Base-by-base conservation (phyloP, 2,329 filamentous ascomycete genomes). In the Fusarium oxysporum region DNA sequence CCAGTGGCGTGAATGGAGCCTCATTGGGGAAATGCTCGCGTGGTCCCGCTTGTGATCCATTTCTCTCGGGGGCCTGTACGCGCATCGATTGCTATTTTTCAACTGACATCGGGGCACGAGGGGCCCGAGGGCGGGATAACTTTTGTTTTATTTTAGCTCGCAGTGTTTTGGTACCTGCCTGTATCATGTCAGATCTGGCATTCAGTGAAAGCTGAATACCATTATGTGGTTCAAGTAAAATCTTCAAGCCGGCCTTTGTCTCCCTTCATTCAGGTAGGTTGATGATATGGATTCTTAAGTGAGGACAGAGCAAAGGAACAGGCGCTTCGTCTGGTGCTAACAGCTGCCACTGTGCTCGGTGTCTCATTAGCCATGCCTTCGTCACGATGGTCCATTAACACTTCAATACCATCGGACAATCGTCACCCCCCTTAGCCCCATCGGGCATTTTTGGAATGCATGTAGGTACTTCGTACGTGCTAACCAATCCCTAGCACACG, bases 21-120 rank as follows among this genome's bases (percentile, higher is more conserved):
- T 65, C 54, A 74, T 77, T 66, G 63, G 76, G 76, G 72, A 78
- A 77, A 48, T 78, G 76, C 64, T 77, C 76, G 76, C 72, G 76
- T 77, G 76, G 75, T 63, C 35, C 56, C 56, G 48, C 62, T 62
- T 56, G 40, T 58, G 48, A 45, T 54, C 35, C 48, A 38, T 56
- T 37, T 32, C 41, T 21, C 45, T 50, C 44, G 50, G 19, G 19
- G 28, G n/a, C 13, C 32, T 57, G 19, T 32, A 28, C 41, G 32
- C 50, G 41, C 33, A 38, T 50, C 51, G 25, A 51, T 30, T 35
- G 47, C 37, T 57, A 48, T 65, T 65, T 67, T 69, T 37, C 19
- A 64, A 45, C 43, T 44, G 23, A 33, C 17, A 30, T 38, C 41
- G 28, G 32, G 44, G 33, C 25, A 19, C 40, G 21, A 35, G 37